phyloP scores from a whole-genome alignment of 805 yeast species.

The Nakazawaea sp. region DNA sequence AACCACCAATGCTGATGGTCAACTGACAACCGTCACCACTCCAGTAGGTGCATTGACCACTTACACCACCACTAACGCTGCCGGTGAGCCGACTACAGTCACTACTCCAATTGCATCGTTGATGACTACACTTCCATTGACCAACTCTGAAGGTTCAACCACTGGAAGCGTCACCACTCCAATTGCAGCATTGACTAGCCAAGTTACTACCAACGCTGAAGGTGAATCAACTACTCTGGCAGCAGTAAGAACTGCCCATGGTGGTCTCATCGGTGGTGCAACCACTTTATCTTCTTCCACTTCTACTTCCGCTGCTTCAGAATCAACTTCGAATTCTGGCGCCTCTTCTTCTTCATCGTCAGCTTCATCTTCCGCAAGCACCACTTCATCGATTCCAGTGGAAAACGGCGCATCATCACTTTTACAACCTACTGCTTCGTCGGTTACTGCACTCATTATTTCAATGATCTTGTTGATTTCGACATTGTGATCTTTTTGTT shows the following conservation, averaged over 20 bases:
- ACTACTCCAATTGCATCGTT: not conserved
- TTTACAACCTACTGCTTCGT: too few relatives aligned
- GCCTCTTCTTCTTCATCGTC: not conserved
- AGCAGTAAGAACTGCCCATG: too few relatives aligned
- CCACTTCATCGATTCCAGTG: not conserved
- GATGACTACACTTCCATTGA: not conserved
- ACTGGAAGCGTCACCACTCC: not conserved
- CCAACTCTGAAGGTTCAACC: not conserved
- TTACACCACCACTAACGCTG: not conserved
- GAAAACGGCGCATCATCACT: not conserved
- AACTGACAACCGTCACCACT: not conserved
- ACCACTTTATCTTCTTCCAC: too few relatives aligned
- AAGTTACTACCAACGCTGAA: not conserved
- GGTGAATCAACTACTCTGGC: too few relatives aligned
- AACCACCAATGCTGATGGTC: slow-evolving; percentile 2
- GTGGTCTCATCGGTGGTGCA: too few relatives aligned
- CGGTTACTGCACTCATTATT: too few relatives aligned
- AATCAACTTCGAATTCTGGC: not conserved
- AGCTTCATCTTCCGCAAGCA: not conserved
- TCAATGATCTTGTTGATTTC: too few relatives aligned
- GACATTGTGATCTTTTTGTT: too few relatives aligned
- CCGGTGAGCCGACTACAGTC: not conserved
- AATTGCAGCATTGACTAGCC: not conserved
- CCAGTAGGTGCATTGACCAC: slow-evolving; percentile 3
- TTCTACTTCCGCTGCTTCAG: not conserved